Evolutionary conservation across 2,329 filamentous ascomycete genomes (phyloP), one percentile per base, ranked within the genome.

Genomic region (Juglanconis oblonga): DNA sequence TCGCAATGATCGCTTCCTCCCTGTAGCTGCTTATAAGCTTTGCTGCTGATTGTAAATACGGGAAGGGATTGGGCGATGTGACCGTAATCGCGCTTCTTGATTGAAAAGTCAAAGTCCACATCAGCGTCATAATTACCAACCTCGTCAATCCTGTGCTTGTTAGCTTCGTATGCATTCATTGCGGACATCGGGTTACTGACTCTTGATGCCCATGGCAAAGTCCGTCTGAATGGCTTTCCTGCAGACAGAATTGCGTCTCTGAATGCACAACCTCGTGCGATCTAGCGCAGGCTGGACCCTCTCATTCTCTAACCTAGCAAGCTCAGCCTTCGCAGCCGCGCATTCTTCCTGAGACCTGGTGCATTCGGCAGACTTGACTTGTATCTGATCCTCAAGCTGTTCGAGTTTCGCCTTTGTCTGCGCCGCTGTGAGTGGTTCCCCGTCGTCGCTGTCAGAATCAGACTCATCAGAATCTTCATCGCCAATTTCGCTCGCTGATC

Each of bases 1-100:
- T 58, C 59, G 29, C n/a, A 40, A 13, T 8, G 51, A 3, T 33
- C 55, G 55, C 2, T 51, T 38, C 29, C 7, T 35, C 4, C 31
- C 32, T 11, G 5, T 31, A 62, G 11, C n/a, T 48, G 47, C 29
- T 48, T 52, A 32, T 24, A 72, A 0, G 81, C 86, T 52, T 81
- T 75, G 52, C 82, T 83, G 61, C 83, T 86, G 11, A 88, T 82
- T 63, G 85, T 89, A 66, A 88, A 89, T 1, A 89, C 85, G 0
- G 85, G 81, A 0, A 90, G 73, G 1, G 75, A 77, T 6, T 69
- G 69, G 0, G 82, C 84, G 11, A 88, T 77, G 51, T 82, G 71
- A 0, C 83, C 77, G 56, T 89, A 89, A 65, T 88, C 80, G 6
- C 84, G 77, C 3, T 76, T 49, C 7, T 86, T 79, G 17, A 78